Evolutionary conservation across 345 rosid species (phyloP), one percentile per base, ranked within the genome.

Genomic region (Crucihimalaya himalaica): DNA sequence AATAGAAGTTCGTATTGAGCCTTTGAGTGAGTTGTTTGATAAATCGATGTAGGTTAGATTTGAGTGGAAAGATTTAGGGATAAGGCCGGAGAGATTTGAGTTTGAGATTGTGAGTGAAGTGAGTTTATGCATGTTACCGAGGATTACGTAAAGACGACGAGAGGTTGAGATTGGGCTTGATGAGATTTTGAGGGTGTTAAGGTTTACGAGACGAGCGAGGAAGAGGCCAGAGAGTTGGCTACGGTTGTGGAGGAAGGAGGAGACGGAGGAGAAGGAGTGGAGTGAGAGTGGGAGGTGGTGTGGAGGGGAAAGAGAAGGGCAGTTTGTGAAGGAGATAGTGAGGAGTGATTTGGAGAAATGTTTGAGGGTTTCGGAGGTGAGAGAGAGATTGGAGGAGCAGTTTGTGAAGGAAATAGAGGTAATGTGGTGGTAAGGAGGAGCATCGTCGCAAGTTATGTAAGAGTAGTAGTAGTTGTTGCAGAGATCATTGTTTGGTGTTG

Each of bases 401-500:
- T 86, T 88, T 70, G 87, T 70, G 74, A 92, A 89, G 67, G 74
- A 84, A 60, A 92, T 90, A 39, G 91, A 81, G 68, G 84, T 18
- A 20, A 93, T 83, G 82, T 84, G 95, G 62, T 90, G 94, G 67
- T 87, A 87, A 43, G 93, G 97, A 37, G 81, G 69, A 54, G 86
- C 80, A 40, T 64, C 12, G 74, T 90, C 93, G 52, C 92, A 93
- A 15, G 78, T 74, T 31, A 81, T 73, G 77, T 76, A 2, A 1
- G 21, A 1, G 84, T 85, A 82, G 71, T 83, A 70, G 16, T 14
- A 2, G 74, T 76, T 83, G 52, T 54, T 42, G 80, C 93, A 90
- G 14, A 93, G 93, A 79, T 87, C 88, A 63, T 74, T 79, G 23
- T 81, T 13, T 43, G 92, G 27, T 42, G 63, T 81, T 31, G 88